Conservation (phyloP, 257 asterid species). For the Vinca minor region DNA sequence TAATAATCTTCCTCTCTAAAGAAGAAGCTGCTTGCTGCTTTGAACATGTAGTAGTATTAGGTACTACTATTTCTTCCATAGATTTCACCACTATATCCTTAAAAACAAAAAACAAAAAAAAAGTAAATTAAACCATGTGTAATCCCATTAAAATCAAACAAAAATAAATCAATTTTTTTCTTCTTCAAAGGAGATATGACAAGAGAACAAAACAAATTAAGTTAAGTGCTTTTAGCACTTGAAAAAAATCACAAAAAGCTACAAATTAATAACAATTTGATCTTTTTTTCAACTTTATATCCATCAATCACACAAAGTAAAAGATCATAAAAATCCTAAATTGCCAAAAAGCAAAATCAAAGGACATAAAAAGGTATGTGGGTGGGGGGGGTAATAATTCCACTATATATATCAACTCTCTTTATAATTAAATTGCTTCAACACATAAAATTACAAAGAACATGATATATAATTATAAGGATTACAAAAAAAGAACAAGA, state of each 20-base stretch:
- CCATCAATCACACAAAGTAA: slow-evolving; percentile 10
- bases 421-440: slow-evolving; percentile 9
- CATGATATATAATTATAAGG: slow-evolving; percentile 9
- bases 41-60: slow-evolving; percentile 22
- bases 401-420: neutral
- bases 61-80: slow-evolving; percentile 44
- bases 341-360: slow-evolving; percentile 10
- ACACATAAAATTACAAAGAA: neutral
- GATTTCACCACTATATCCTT: slow-evolving; percentile 58
- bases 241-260: too few relatives aligned
- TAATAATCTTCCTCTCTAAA: slow-evolving; percentile 53
- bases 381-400: slow-evolving; percentile 10
- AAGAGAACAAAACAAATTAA: slow-evolving; percentile 8
- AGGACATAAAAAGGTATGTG: slow-evolving; percentile 14
- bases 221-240: too few relatives aligned
- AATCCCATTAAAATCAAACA: too few relatives aligned
- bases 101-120: neutral
- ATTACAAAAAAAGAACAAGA: neutral
- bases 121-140: too few relatives aligned
- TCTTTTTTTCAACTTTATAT: slow-evolving; percentile 24
- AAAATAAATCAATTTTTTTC: too few relatives aligned
- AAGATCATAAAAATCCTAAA: too few relatives aligned
- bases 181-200: slow-evolving; percentile 19
- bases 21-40: slow-evolving; percentile 19
- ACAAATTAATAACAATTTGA: slow-evolving; percentile 9